Evolutionary conservation across 2,329 filamentous ascomycete genomes (phyloP).

Genomic region (Microdochium nivale): DNA sequence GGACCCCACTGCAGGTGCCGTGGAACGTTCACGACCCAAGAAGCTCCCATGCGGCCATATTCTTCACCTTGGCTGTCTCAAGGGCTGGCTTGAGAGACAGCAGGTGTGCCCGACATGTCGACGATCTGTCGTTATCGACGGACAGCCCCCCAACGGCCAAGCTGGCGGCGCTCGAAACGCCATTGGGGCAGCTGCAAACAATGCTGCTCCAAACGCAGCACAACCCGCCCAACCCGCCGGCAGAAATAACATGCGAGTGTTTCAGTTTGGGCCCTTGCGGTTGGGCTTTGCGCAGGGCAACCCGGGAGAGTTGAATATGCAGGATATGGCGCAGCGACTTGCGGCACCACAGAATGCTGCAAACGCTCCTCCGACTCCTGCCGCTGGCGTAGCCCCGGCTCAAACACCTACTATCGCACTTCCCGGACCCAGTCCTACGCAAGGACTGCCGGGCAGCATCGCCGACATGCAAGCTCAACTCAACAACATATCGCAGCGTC

Average conservation of each 20-base stretch:
- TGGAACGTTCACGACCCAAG: slow-evolving; percentile 83
- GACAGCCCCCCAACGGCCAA: slow-evolving; percentile 23
- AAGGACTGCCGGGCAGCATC: slow-evolving; percentile 7
- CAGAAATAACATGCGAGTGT: slow-evolving; percentile 45
- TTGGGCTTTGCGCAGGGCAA: slow-evolving; percentile 69
- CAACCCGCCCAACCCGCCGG: slow-evolving; percentile 24
- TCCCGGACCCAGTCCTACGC: slow-evolving; percentile 5
- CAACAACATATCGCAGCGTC: slow-evolving; percentile 56
- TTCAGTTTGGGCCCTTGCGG: slow-evolving; percentile 66
- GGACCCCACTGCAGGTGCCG: slow-evolving; percentile 55
- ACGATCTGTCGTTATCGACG: slow-evolving; percentile 65
- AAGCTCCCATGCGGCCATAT: slow-evolving; percentile 96
- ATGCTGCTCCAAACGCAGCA: slow-evolving; percentile 18
- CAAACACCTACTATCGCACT: neutral
- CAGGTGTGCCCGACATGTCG: slow-evolving; percentile 96
- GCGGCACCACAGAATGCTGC: slow-evolving; percentile 31
- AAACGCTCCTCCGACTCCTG: slow-evolving; percentile 8
- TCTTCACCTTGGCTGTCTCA: slow-evolving; percentile 85
- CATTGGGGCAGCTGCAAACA: slow-evolving; percentile 13
- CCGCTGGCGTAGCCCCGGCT: slow-evolving; percentile 2
- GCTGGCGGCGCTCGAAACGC: slow-evolving; percentile 18
- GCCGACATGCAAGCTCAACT: slow-evolving; percentile 49
- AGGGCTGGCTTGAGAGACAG: slow-evolving; percentile 94
- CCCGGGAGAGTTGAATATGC: slow-evolving; percentile 54
- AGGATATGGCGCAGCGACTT: slow-evolving; percentile 58